phyloP scores from a whole-genome alignment of 2,329 filamentous ascomycete species.

The Botrytis fragariae region DNA sequence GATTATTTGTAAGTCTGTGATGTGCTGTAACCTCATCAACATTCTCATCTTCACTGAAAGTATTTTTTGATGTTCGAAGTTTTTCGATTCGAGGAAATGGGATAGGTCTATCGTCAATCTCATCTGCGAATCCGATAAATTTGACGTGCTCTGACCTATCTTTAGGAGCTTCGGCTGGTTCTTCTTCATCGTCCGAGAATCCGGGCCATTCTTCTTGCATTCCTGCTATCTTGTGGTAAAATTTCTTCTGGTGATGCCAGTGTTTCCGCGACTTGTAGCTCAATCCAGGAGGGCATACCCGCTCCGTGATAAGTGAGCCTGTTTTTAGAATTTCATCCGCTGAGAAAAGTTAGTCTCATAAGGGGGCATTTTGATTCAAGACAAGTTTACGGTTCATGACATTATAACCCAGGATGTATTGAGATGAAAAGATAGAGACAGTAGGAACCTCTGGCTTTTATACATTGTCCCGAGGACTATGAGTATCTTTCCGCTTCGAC shows the following conservation, averaged over 20 bases:
- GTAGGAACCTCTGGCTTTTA: no score
- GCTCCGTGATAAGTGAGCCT: no score
- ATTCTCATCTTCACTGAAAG: background rate
- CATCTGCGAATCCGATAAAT: background rate
- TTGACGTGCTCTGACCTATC: background rate
- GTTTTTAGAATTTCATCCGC: background rate
- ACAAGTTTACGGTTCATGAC: background rate
- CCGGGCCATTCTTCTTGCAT: background rate
- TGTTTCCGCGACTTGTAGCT: background rate
- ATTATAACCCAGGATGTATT: background rate
- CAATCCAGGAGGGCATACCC: background rate
- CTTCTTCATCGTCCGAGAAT: background rate
- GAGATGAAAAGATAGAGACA: background rate
- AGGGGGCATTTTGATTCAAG: background rate
- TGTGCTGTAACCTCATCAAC: no score
- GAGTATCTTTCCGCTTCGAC: background rate
- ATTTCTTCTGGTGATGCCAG: background rate
- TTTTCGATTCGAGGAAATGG: background rate
- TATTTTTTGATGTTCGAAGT: background rate
- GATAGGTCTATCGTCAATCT: background rate
- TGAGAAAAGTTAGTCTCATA: background rate
- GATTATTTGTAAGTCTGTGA: background rate
- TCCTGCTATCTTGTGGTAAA: background rate
- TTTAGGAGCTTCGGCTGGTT: background rate
- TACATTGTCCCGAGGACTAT: no score